phyloP scores from a whole-genome alignment of 257 asterid species.

The Capsicum rhomboideum region DNA sequence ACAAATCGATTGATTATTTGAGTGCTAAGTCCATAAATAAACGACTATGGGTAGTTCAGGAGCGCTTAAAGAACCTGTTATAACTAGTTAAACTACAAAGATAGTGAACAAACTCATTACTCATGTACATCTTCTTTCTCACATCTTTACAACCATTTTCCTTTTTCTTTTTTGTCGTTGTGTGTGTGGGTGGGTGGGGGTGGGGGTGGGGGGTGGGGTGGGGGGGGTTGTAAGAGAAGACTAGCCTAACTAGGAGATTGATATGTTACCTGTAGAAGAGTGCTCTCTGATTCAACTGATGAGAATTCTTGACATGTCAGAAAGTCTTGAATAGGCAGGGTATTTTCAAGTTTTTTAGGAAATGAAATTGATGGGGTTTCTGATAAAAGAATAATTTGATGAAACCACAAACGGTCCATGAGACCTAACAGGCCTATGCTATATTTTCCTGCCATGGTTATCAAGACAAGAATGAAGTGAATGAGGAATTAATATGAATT shows the following conservation, averaged over 20 bases:
- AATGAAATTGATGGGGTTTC: not conserved
- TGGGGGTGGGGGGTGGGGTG: too few species aligned
- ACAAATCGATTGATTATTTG: not conserved
- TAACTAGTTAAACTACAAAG: not conserved
- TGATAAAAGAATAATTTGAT: constrained; percentile 25
- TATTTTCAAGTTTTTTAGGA: not conserved
- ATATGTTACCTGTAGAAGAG: constrained; percentile 20
- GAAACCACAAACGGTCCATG: constrained; percentile 62
- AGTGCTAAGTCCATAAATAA: not conserved
- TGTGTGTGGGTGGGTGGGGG: too few species aligned
- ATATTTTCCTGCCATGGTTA: constrained; percentile 33
- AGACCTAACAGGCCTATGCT: constrained; percentile 17
- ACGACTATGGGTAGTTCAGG: not conserved
- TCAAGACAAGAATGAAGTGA: not conserved
- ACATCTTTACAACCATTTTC: not conserved
- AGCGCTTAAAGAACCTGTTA: too few species aligned
- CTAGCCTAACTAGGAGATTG: not conserved
- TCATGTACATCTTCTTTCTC: not conserved
- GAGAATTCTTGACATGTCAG: constrained; percentile 13
- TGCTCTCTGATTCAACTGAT: not conserved
- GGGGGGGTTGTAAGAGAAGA: not conserved
- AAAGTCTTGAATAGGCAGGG: not conserved
- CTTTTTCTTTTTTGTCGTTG: too few species aligned
- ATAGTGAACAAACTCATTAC: not conserved
- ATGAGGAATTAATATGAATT: not conserved